Evolutionary conservation across 208 protist genomes (phyloP).

Genomic region (Porcisia hertigi): DNA sequence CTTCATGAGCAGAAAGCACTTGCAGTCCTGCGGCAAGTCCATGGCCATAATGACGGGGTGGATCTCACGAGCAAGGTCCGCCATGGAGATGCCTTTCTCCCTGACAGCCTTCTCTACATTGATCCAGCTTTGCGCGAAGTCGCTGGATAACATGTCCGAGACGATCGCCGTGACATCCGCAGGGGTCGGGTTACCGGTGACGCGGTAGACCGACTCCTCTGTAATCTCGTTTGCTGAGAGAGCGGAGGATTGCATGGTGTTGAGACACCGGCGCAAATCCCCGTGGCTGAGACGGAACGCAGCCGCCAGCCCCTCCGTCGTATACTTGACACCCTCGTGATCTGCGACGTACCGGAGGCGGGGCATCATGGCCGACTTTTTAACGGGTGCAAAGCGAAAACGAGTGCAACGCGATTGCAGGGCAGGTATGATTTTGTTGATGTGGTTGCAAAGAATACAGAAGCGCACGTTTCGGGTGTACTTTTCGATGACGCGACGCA

Average conservation of each 20-base stretch:
- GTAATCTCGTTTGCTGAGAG: conserved; percentile 74
- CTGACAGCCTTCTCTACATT: conserved; percentile 49
- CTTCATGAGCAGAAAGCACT: conserved; percentile 82
- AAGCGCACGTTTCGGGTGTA: conserved; percentile 98
- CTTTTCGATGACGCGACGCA: conserved; percentile 98
- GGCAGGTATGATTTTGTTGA: conserved; percentile 95
- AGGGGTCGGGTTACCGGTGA: conserved; percentile 86
- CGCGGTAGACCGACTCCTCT: conserved; percentile 77
- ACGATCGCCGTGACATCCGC: conserved; percentile 74
- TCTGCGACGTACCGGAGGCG: conserved; percentile 87
- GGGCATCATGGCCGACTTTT: conserved; percentile 75
- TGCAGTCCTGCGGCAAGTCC: conserved; percentile 83
- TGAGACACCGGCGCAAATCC: conserved; percentile 98
- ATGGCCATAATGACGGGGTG: conserved; percentile 84
- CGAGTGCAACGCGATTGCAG: conserved; percentile 98
- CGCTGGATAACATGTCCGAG: conserved; percentile 65
- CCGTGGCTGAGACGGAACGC: conserved; percentile 94
- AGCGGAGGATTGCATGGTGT: conserved; percentile 95
- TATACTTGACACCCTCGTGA: conserved; percentile 81
- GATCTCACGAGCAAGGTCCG: conserved; percentile 75
- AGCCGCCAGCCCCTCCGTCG: conserved; percentile 86
- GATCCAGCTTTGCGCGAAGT: conserved; percentile 64
- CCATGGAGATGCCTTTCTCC: conserved; percentile 70
- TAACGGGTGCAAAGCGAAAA: conserved; percentile 98
- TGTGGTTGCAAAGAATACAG: conserved; percentile 99